Evolutionary conservation across 1,139 yeast species (phyloP).

Genomic region (Diutina siamensis): DNA sequence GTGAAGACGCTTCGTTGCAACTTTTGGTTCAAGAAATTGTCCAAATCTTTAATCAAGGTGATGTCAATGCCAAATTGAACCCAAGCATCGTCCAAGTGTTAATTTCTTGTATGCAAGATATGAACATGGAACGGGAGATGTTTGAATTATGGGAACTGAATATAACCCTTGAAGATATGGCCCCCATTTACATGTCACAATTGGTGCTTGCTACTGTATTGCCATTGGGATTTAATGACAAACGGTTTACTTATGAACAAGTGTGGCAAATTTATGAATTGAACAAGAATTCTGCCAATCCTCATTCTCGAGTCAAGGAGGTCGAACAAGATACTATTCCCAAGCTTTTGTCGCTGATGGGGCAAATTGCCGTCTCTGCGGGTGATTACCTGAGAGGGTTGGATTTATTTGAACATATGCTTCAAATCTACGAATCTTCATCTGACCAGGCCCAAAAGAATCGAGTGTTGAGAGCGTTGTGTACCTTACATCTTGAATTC

Average conservation of each 20-base stretch:
- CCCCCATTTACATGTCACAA: slow-evolving; percentile 16
- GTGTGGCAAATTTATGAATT: slow-evolving; percentile 25
- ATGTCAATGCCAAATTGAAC: slow-evolving; percentile 17
- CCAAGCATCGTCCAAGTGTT: slow-evolving; percentile 14
- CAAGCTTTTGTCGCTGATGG: slow-evolving; percentile 23
- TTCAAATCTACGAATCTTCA: slow-evolving; percentile 17
- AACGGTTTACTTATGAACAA: slow-evolving; percentile 53
- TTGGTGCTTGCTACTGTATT: slow-evolving; percentile 54
- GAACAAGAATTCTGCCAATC: slow-evolving; percentile 19
- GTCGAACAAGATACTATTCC: neutral
- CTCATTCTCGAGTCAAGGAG: neutral
- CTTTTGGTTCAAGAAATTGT: slow-evolving; percentile 23
- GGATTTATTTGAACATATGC: slow-evolving; percentile 28
- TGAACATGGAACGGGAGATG: slow-evolving; percentile 23
- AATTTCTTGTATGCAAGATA: slow-evolving; percentile 26
- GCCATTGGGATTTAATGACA: slow-evolving; percentile 54
- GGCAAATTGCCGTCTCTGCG: slow-evolving; percentile 28
- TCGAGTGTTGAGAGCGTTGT: slow-evolving; percentile 17
- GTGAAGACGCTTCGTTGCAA: slow-evolving; percentile 23
- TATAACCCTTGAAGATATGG: slow-evolving; percentile 21
- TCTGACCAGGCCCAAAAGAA: slow-evolving; percentile 9
- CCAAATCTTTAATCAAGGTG: slow-evolving; percentile 22
- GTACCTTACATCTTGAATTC: slow-evolving; percentile 65
- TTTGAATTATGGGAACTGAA: slow-evolving; percentile 34
- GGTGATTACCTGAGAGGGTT: slow-evolving; percentile 31